Conservation (phyloP, 1,284 basidiomycete genomes). For the Coriolopsis trogii region DNA sequence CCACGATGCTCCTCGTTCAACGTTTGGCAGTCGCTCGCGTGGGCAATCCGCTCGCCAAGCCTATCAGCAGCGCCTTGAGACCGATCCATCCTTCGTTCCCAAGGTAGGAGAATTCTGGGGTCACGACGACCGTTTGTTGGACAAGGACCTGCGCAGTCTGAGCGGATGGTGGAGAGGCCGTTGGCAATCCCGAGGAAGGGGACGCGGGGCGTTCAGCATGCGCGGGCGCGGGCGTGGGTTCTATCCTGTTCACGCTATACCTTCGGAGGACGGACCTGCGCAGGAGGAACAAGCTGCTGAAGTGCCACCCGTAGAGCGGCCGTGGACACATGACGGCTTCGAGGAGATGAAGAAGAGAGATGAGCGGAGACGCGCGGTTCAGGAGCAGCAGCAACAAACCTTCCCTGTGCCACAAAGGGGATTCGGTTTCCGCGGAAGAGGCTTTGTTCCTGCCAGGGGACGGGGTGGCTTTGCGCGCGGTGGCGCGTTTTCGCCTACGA, state of each 20-base stretch:
- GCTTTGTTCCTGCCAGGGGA: slow-evolving; percentile 36
- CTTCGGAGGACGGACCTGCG: slow-evolving; percentile 19
- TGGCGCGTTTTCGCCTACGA: slow-evolving; percentile 25
- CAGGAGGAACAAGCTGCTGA: slow-evolving; percentile 33
- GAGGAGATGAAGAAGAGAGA: slow-evolving; percentile 81
- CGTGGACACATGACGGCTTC: slow-evolving; percentile 83
- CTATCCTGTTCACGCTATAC: slow-evolving; percentile 23
- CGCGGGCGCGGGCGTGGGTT: slow-evolving; percentile 59
- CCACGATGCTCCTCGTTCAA: slow-evolving; percentile 17
- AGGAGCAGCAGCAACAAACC: slow-evolving; percentile 28
- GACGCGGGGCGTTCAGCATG: slow-evolving; percentile 49
- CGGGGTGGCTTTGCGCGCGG: slow-evolving; percentile 49
- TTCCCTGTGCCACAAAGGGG: slow-evolving; percentile 37
- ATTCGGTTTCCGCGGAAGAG: slow-evolving; percentile 40
- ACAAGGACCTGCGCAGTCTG: slow-evolving; percentile 72
- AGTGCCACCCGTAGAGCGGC: slow-evolving; percentile 60
- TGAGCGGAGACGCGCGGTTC: slow-evolving; percentile 49
- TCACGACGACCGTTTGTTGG: slow-evolving; percentile 83
- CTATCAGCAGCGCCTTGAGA: slow-evolving; percentile 76
- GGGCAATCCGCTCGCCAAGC: slow-evolving; percentile 72
- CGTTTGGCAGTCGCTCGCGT: slow-evolving; percentile 37
- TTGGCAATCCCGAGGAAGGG: slow-evolving; percentile 70
- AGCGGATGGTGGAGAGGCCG: slow-evolving; percentile 84
- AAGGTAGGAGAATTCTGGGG: slow-evolving; percentile 90
- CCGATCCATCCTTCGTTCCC: slow-evolving; percentile 85